Evolutionary conservation across 2,329 filamentous ascomycete genomes (phyloP).

Genomic region (Lasiodiplodia sp.): DNA sequence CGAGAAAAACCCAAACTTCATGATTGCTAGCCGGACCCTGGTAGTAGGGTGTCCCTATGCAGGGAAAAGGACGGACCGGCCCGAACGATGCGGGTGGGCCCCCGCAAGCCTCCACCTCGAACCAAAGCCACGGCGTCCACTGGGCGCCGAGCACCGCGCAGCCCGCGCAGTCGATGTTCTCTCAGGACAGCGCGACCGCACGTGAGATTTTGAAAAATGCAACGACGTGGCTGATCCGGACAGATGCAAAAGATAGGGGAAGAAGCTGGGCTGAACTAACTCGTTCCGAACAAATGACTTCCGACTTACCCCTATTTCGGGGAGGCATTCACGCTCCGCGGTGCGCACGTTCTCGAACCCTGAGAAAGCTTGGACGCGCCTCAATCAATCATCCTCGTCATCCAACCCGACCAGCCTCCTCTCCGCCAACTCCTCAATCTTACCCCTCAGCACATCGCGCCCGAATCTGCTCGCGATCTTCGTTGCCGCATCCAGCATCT

Average conservation of each 20-base stretch:
- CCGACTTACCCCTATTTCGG: neutral
- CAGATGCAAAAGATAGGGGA: neutral
- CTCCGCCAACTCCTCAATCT: constrained; percentile 88
- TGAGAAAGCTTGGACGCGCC: neutral
- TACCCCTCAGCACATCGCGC: constrained; percentile 79
- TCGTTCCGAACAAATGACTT: neutral
- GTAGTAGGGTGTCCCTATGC: neutral
- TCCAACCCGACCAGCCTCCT: constrained; percentile 67
- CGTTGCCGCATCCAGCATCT: constrained; percentile 89
- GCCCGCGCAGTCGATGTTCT: neutral
- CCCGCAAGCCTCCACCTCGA: constrained; percentile 15
- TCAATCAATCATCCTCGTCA: constrained; percentile 47
- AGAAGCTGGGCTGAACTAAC: neutral
- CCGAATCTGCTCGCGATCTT: constrained; percentile 91
- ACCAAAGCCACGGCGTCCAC: neutral
- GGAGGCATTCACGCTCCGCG: neutral
- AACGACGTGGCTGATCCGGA: neutral
- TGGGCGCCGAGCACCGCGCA: neutral
- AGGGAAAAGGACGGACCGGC: constrained; percentile 5
- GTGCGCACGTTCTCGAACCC: neutral
- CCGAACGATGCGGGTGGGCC: constrained; percentile 6
- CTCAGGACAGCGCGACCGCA: neutral
- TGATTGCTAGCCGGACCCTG: neutral
- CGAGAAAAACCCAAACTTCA: neutral
- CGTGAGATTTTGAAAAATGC: neutral